These are phyloP conservation scores for Chaetomiaceae sp. DNA, from an alignment of 2,329 filamentous ascomycete genomes.

Conservation along the genomic window DNA sequence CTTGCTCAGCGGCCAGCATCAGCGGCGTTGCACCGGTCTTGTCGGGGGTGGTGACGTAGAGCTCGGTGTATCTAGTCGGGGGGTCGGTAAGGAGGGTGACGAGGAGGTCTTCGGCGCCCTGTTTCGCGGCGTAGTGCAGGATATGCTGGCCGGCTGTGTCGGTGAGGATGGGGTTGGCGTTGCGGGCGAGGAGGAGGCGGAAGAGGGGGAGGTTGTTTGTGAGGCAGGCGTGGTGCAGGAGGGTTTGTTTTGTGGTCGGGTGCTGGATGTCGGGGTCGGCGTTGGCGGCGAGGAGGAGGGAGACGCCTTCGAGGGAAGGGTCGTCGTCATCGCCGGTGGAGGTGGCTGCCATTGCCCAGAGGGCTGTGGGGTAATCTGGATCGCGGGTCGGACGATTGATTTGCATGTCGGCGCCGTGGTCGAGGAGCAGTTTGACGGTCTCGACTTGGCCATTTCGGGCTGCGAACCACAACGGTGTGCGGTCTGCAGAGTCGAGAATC, in stretches of 20 bases:
- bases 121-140: constrained; percentile 11
- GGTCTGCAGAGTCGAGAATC: not conserved
- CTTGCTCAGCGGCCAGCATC: constrained; percentile 3
- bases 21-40: constrained; percentile 3
- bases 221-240: constrained; percentile 3
- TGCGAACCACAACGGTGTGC: constrained; percentile 15
- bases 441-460: constrained; percentile 5
- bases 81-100: not conserved
- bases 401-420: not conserved
- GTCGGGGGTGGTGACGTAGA: constrained; percentile 1
- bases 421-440: constrained; percentile 6
- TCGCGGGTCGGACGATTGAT: constrained; percentile 2
- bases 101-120: not conserved
- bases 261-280: not conserved
- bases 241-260: constrained; percentile 2
- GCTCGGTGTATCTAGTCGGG: not conserved
- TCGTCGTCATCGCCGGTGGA: too few relatives aligned
- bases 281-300: constrained; percentile 2
- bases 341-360: constrained; percentile 9
- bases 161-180: not conserved
- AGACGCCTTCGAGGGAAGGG: not conserved
- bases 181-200: not conserved
- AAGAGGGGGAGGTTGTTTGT: not conserved
- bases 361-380: constrained; percentile 1
- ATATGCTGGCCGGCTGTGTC: constrained; percentile 2